Evolutionary conservation across 2,329 filamentous ascomycete species (phyloP), one percentile per base, ranked within the genome.

Genomic region (Ophiostoma ips): DNA sequence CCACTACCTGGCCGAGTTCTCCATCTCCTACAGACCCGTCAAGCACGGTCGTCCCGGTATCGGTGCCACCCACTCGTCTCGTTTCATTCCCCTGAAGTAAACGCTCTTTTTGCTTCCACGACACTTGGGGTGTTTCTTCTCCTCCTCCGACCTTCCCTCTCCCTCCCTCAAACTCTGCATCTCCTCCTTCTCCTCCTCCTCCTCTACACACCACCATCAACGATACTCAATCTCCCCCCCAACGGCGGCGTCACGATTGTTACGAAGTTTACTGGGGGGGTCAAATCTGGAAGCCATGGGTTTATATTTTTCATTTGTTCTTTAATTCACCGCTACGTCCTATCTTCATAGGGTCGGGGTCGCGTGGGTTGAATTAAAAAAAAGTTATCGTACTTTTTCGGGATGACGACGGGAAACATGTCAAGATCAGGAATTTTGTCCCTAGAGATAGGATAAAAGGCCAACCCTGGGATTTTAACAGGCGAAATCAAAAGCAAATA

Each of bases 61-160:
- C 68, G 92, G 92, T 94, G 92, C 92, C 68, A 98, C 92, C 64
- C 89, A 98, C 86, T 96, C 90, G 78, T 98, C 92, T 73, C 88
- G 92, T 83, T 98, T 98, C 85, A 98, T 98, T 80, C 92, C 92
- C 73, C 85, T 98, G 73, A 98, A 98, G 81, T 96, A 95, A 81
- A 74, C 66, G 66, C 16, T n/a, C n/a, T 10, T 33, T 13, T 24
- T 31, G 30, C 16, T 16, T 8, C 13, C 35, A 21, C 30, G 43
- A 33, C n/a, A 28, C n/a, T 19, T 6, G 44, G 16, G 16, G 18
- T 46, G 18, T 21, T 46, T 46, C 33, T 46, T 46, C 31, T 16
- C 18, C 34, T 21, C 12, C 10, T 24, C 31, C 24, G 11, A 16
- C 40, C 38, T 10, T 28, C 33, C 21, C 16, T 33, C 40, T n/a